Conservation (phyloP, 2,329 filamentous ascomycete species). For the Calonectria ilicicola region DNA sequence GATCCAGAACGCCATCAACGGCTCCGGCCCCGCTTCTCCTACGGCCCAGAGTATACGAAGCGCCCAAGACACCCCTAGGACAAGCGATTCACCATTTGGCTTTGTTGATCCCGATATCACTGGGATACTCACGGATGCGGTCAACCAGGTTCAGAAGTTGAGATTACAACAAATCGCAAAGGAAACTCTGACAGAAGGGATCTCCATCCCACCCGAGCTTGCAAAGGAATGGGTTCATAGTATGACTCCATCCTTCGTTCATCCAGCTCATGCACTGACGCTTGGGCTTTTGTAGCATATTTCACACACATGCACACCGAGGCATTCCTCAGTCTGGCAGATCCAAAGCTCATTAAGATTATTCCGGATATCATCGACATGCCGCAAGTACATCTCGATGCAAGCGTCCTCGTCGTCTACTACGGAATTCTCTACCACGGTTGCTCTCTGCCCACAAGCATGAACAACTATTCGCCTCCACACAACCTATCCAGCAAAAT, state of each 20-base stretch:
- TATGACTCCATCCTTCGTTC: background rate
- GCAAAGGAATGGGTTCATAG: conserved; percentile 18
- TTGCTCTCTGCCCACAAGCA: background rate
- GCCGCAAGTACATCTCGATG: conserved; percentile 46
- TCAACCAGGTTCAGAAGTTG: conserved; percentile 16
- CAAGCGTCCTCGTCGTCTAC: conserved; percentile 45
- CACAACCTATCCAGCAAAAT: background rate
- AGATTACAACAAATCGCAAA: background rate
- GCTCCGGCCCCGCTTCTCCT: conserved; percentile 31
- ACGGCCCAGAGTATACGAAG: conserved; percentile 14
- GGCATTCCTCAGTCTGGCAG: conserved; percentile 10
- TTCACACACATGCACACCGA: conserved; percentile 16
- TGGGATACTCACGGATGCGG: background rate
- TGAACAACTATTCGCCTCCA: background rate
- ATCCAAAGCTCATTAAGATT: conserved; percentile 6
- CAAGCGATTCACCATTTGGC: conserved; percentile 2
- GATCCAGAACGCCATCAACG: conserved; percentile 16
- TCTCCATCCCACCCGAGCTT: background rate
- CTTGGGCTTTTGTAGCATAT: background rate
- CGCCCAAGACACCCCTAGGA: conserved; percentile 14
- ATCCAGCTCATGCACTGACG: background rate
- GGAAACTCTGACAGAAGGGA: background rate
- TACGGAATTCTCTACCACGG: conserved; percentile 32
- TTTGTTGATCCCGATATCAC: background rate
- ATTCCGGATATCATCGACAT: conserved; percentile 36